These are phyloP conservation scores for Forsythia viridissima DNA, from an alignment of 257 asterid genomes.

Conservation along the genomic window DNA sequence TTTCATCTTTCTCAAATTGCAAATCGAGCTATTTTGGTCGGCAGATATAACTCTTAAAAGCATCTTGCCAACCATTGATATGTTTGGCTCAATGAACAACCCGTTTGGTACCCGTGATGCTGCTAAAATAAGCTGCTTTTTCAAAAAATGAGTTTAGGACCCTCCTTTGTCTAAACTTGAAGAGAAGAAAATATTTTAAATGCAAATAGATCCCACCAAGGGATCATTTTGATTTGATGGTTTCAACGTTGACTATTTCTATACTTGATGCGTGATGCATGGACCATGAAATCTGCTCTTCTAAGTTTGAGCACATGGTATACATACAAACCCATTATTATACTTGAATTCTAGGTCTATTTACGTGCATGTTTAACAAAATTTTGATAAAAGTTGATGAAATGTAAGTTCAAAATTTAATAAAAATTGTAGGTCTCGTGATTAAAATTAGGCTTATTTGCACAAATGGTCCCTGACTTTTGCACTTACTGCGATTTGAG, in stretches of 20 bases:
- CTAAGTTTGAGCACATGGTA: background rate
- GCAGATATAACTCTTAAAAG: no score
- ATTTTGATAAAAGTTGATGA: no score
- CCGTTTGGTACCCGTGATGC: background rate
- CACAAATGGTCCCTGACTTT: no score
- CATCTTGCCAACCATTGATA: background rate
- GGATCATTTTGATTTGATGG: background rate
- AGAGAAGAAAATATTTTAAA: background rate
- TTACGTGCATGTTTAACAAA: background rate
- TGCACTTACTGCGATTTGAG: no score
- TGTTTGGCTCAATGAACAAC: background rate
- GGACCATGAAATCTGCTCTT: background rate
- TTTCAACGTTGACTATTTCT: background rate
- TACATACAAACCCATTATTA: background rate
- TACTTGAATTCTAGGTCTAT: background rate
- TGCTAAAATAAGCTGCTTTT: background rate
- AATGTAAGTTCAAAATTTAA: no score
- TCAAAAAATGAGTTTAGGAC: background rate
- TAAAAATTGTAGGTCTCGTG: no score
- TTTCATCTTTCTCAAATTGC: no score
- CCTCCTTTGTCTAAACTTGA: background rate
- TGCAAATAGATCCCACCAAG: background rate
- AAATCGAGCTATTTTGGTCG: no score
- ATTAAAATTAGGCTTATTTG: no score
- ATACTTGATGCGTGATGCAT: background rate